Evolutionary conservation across 768 basidiomycete species (phyloP), one percentile per base, ranked within the genome.

Genomic region (Termitomyces sp.): DNA sequence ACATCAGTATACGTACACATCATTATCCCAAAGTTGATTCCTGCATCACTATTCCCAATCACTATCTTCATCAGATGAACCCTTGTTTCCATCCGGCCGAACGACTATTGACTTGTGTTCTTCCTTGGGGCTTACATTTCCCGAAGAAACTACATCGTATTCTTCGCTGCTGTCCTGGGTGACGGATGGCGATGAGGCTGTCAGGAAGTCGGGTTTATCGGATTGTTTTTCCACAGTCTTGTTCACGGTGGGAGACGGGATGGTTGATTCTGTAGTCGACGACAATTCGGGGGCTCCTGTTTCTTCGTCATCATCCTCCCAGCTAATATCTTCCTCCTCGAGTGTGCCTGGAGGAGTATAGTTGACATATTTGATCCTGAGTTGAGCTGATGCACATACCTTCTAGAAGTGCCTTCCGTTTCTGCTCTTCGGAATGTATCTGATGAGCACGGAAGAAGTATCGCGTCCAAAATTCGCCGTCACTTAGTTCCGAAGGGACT

Each of bases 231-330:
- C 38, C 45, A 31, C n/a, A 34, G 50, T n/a, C 51, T 57, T 46
- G 3, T 63, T 54, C 50, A 46, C 57, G 47, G 57, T 50, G 42
- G 60, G 54, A 34, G 49, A 48, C 14, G 48, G 29, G 60, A 61
- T 53, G 66, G 60, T 49, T 34, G 42, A 34, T 56, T 64, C 64
- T 43, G 71, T 65, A 40, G 55, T 34, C 1, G 69, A 51, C 31
- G 36, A 36, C 15, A 9, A 2, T 40, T 60, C 61, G 31, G 17
- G 37, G 14, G 25, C 25, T 14, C 48, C 55, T 5, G 58, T 60
- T 54, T 90, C 89, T n/a, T 93, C 92, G n/a, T 95, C 93, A 55
- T 94, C 93, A 62, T 92, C 92, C 70, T 95, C 94, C 94, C 94
- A 96, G 67, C 85, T 90, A 73, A 96, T 94, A 61, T 92, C 89